Percentiles rank a stretch among this genome's conserved stretches.
Conservation (phyloP, 2,329 filamentous ascomycete species). For the Phaeosphaeriaceae sp. region DNA sequence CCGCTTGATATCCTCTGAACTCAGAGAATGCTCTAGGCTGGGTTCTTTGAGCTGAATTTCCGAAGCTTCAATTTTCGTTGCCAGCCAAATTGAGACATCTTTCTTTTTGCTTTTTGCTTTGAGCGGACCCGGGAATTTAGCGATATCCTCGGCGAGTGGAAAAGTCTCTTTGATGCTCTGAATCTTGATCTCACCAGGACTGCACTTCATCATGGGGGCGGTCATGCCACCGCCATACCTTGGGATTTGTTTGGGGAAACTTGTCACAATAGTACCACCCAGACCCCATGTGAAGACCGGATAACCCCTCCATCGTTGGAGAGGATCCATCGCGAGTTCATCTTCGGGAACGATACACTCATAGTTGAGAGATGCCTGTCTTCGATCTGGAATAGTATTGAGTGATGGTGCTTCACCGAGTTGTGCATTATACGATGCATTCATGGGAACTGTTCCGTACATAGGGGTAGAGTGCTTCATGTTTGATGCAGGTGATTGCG, state of each 20-base stretch:
- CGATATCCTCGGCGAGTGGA: conserved; percentile 72
- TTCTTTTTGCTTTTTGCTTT: conserved; percentile 95
- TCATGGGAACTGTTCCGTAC: conserved; percentile 54
- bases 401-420: conserved; percentile 9
- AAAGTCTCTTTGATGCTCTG: conserved; percentile 75
- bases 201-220: conserved; percentile 79
- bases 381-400: conserved; percentile 42
- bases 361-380: conserved; percentile 57
- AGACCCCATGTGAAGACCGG: conserved; percentile 89
- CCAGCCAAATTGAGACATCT: conserved; percentile 83
- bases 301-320: conserved; percentile 89
- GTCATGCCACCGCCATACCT: conserved; percentile 79
- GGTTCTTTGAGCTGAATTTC: conserved; percentile 60
- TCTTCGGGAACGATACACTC: conserved; percentile 64
- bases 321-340: conserved; percentile 69
- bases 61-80: conserved; percentile 73
- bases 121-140: conserved; percentile 88
- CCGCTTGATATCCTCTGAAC: conserved; percentile 69
- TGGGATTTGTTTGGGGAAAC: conserved; percentile 87
- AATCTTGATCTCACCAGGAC: conserved; percentile 81
- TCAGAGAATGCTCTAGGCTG: conserved; percentile 58
- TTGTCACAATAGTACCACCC: conserved; percentile 80
- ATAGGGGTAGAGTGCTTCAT: conserved; percentile 56
- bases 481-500: conserved; percentile 65
- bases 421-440: conserved; percentile 43